Conservation (phyloP, 176 grass and related monocot genomes). For the Aegilops longissima region DNA sequence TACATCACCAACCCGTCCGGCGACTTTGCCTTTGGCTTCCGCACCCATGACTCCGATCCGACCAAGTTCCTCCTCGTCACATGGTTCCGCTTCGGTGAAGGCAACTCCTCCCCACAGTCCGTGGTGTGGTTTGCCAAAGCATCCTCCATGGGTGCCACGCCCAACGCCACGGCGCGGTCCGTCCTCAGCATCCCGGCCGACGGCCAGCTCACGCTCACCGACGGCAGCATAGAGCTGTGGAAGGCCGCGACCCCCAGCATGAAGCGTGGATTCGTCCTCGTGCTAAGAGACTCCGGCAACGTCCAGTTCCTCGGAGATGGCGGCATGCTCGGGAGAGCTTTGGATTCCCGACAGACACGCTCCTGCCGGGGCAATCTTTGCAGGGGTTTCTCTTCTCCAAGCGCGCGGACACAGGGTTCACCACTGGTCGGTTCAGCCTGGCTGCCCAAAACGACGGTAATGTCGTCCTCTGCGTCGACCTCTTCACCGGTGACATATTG, state of each 20-base stretch:
- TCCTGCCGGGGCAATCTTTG: constrained; percentile 26
- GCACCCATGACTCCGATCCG: not conserved
- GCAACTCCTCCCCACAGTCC: not conserved
- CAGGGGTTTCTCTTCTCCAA: constrained; percentile 26
- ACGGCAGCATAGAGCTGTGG: not conserved
- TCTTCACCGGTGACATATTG: not conserved
- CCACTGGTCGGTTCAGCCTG: constrained; percentile 38
- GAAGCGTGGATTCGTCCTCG: not conserved
- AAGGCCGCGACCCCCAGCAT: not conserved
- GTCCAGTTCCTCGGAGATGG: constrained; percentile 23
- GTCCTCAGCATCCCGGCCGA: not conserved
- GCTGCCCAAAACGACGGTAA: constrained; percentile 35
- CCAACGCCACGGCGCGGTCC: not conserved
- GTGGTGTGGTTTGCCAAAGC: constrained; percentile 30
- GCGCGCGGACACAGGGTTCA: constrained; percentile 33
- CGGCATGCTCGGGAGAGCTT: constrained; percentile 34
- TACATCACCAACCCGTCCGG: constrained; percentile 38
- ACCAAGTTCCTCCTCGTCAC: constrained; percentile 25
- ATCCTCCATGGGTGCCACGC: not conserved
- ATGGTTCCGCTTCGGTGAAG: constrained; percentile 6
- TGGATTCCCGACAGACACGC: constrained; percentile 14
- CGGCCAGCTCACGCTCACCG: constrained; percentile 7
- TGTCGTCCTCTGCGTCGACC: constrained; percentile 30
- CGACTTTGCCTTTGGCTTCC: constrained; percentile 23
- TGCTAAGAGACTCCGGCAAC: constrained; percentile 27